phyloP scores from a whole-genome alignment of 2,329 filamentous ascomycete species.

The Graphilbum fragrans region DNA sequence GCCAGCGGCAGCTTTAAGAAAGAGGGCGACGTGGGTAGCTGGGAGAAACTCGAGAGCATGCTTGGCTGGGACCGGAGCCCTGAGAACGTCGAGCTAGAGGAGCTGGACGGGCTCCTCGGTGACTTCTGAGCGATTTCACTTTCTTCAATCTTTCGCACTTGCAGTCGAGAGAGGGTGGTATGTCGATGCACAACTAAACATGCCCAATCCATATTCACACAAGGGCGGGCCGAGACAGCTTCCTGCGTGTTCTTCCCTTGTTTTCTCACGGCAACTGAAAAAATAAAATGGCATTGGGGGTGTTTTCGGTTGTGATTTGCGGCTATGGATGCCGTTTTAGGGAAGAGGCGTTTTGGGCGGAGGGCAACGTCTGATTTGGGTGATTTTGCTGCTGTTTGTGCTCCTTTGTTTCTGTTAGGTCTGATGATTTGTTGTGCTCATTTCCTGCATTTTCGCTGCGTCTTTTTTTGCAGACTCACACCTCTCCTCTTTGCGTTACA shows the following conservation, averaged over 20 bases:
- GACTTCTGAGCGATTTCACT: conserved; percentile 59
- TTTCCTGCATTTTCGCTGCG: not conserved
- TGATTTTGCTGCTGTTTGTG: not conserved
- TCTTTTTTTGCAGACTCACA: not conserved
- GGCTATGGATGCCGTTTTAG: not conserved
- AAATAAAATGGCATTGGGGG: not conserved
- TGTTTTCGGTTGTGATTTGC: not conserved
- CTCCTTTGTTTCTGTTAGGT: not conserved
- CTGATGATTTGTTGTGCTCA: not conserved
- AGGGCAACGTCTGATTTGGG: not conserved
- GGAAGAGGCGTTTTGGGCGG: not conserved
- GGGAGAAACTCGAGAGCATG: conserved; percentile 30
- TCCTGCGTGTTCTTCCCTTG: not conserved
- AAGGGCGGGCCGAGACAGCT: too few relatives aligned
- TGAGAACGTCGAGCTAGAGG: conserved; percentile 83
- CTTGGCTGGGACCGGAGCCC: conserved; percentile 59
- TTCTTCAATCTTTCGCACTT: not conserved
- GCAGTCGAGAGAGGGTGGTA: not conserved
- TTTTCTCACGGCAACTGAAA: not conserved
- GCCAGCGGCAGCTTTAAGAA: conserved; percentile 25
- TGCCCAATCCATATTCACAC: too few relatives aligned
- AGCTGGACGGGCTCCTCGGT: conserved; percentile 79
- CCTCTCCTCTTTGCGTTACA: not conserved
- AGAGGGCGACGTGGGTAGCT: conserved; percentile 27
- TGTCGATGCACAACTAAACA: too few relatives aligned